These are phyloP conservation scores for Vigna trinervia DNA, from an alignment of 306 rosid genomes.

Conservation along the genomic window DNA sequence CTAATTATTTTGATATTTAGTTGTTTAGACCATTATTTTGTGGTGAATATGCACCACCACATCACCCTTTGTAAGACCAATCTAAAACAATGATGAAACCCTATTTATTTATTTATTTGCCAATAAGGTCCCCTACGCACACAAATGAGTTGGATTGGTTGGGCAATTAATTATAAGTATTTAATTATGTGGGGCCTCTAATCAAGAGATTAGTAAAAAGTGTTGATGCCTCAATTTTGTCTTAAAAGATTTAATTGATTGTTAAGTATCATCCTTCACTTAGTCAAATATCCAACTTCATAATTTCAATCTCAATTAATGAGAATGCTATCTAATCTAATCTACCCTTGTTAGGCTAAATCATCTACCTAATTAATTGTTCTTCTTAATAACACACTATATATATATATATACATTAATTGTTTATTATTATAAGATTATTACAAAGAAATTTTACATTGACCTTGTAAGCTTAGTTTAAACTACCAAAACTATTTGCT, in stretches of 20 bases:
- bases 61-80: no score
- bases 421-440: no score
- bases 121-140: constrained; percentile 17
- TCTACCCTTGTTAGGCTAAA: constrained; percentile 8
- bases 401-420: not conserved
- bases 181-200: constrained; percentile 42
- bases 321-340: not conserved
- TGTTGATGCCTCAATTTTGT: constrained; percentile 30
- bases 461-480: no score
- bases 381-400: not conserved
- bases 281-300: constrained; percentile 34
- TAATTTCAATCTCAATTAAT: not conserved
- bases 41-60: not conserved
- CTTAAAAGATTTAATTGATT: constrained; percentile 5
- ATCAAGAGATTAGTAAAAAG: not conserved
- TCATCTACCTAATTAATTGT: constrained; percentile 2
- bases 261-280: constrained; percentile 41
- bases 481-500: no score
- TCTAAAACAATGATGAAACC: not conserved
- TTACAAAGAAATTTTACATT: no score
- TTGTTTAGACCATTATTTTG: not conserved
- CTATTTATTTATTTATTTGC: not conserved
- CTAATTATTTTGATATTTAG: not conserved
- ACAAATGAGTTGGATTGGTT: constrained; percentile 35
- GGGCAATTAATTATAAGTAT: constrained; percentile 23